Evolutionary conservation across 352 stramenopile genomes (phyloP).

Genomic region (Aphanomyces euteiches): DNA sequence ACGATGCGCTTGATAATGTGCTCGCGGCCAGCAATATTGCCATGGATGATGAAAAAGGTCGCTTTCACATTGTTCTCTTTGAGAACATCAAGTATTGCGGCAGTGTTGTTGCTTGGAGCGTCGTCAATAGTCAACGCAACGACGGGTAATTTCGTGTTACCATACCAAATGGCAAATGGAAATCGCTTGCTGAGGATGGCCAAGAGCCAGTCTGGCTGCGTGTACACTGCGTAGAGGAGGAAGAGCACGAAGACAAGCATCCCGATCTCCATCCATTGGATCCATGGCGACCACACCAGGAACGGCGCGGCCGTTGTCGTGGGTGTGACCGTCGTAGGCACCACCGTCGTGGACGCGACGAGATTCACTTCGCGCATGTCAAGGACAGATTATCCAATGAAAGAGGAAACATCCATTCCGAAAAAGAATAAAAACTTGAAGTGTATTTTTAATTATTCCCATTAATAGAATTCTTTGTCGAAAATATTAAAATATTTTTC

Average conservation of each 20-base stretch:
- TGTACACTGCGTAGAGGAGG: conserved; percentile 56
- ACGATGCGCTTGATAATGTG: conserved; percentile 70
- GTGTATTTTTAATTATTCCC: too few relatives aligned
- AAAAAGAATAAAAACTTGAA: too few relatives aligned
- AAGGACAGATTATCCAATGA: too few relatives aligned
- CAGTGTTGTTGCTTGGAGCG: conserved; percentile 56
- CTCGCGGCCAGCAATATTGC: conserved; percentile 61
- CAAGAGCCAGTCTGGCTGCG: conserved; percentile 67
- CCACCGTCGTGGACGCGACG: not conserved
- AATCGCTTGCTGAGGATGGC: conserved; percentile 61
- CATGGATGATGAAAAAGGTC: conserved; percentile 85
- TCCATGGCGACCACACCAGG: not conserved
- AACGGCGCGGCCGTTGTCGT: not conserved
- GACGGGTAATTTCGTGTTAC: conserved; percentile 44
- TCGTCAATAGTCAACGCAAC: conserved; percentile 82
- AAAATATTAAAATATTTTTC: too few relatives aligned
- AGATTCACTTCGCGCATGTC: not conserved
- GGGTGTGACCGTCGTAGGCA: too few relatives aligned
- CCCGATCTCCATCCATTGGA: conserved; percentile 12
- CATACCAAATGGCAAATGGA: conserved; percentile 73
- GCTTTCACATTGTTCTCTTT: conserved; percentile 56
- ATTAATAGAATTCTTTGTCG: too few relatives aligned
- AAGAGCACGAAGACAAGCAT: conserved; percentile 34
- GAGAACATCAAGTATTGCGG: conserved; percentile 70
- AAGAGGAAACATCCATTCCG: too few relatives aligned